Evolutionary conservation across 331 rosid genomes (phyloP), one percentile per base, ranked within the genome.

Genomic region (Malus hybrid): DNA sequence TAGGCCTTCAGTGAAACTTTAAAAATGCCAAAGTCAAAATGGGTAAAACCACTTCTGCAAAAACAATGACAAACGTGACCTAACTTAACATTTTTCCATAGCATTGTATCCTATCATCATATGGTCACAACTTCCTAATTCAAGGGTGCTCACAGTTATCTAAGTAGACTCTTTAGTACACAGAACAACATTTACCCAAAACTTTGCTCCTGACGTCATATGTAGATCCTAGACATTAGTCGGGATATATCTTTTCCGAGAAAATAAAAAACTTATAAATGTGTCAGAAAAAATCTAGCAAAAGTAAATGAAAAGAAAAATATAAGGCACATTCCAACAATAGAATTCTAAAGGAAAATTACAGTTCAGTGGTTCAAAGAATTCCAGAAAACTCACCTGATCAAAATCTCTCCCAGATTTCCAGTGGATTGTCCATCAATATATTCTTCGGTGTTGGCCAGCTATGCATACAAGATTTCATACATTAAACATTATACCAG

Each of bases 371-470:
- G 61, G 24, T 39, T 57, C 70, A 39, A 2, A 48, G 34, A 56
- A 76, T n/a, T 62, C 15, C 32, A 19, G 42, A 19, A 24, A 71
- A 64, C 57, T 82, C 88, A 90, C 99, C 99, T 89, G 80, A 92
- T 94, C 85, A 94, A 90, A 82, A 94, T 89, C 75, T 94, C 99
- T 78, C 97, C 99, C 6, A 94, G 84, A 80, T 89, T 90, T 81
- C 97, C 97, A 53, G 93, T 92, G 52, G 83, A 90, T 28, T 92
- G 90, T 13, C 99, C 99, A 58, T 94, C 97, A 68, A 94, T 92
- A 66, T 85, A 94, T 78, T 94, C 97, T 79, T 94, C 97, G 2
- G 97, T 92, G 83, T 92, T 94, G 67, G 99, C 97, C 76, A 94
- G 80, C 99, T 94, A 81, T 72, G 82, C 6, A 69, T 15, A 69